Base-by-base conservation (phyloP, 331 rosid species). In the Rosa hybrid region DNA sequence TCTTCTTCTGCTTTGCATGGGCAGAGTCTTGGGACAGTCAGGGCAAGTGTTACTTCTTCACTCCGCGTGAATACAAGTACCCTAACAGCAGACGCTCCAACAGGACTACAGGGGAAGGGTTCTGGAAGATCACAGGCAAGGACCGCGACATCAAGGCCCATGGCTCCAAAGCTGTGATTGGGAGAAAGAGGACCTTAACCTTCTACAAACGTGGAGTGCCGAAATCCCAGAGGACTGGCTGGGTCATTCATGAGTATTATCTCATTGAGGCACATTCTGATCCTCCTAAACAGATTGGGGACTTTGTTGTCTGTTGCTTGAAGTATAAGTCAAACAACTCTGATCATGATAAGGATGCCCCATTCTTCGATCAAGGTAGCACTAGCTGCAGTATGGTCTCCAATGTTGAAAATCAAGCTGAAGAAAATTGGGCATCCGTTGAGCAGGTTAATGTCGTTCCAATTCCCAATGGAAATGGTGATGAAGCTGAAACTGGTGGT, bases 201-300 rank as follows among this genome's bases (percentile, higher is more conserved):
- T 92, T 84, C 83, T 25, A 90, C 10, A 0, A 5, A 34, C 88
- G 89, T 4, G 81, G 84, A 25, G 68, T 17, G 76, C 56, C 83
- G 16, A 1, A 0, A 9, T 77, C 81, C 71, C 20, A 2, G 12
- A 81, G 30, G 83, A 81, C 89, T 77, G 49, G 76, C 3, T 89
- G 92, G 92, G 84, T 86, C 21, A 63, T 88, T 7, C 92, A 91
- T 60, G 97, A 91, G 51, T 89, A 82, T 62, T 90, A 72, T 76
- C 86, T 63, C 39, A 70, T 12, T 12, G 12, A 65, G 12, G 23
- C 17, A 4, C 17, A 5, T 3, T 27, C 44, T 14, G 23, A 34
- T 57, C 27, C 63, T n/a, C 63, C 30, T 64, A 34, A 65, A 23
- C 71, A 65, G 71, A 65, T 65, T 14, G 71, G 71, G 30, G 57